Evolutionary conservation across 441 rosid species (phyloP).

Genomic region (Euphorbia schlechtendalii): DNA sequence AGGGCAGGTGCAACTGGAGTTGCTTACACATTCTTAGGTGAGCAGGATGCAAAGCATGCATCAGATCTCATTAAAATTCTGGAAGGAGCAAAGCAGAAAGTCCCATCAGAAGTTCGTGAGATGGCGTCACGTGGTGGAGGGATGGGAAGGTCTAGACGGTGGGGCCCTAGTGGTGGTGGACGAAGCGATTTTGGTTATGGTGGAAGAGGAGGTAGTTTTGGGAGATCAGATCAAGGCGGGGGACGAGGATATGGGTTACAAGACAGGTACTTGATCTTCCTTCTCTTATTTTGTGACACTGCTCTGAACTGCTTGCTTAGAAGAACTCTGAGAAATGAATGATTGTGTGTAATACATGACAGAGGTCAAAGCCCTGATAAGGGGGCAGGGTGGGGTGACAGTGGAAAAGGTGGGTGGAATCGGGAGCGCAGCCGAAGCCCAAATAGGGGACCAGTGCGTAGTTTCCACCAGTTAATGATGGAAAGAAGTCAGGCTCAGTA

Average conservation of each 20-base stretch:
- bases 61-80: constrained; percentile 78
- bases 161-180: constrained; percentile 58
- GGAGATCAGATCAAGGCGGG: constrained; percentile 36
- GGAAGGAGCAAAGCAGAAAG: constrained; percentile 89
- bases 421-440: constrained; percentile 56
- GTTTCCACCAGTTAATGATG: constrained; percentile 75
- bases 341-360: constrained; percentile 19
- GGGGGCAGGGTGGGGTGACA: constrained; percentile 35
- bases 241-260: constrained; percentile 44
- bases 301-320: background rate
- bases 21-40: constrained; percentile 80
- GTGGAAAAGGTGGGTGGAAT: constrained; percentile 19
- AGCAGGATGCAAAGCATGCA: constrained; percentile 91
- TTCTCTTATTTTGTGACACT: background rate
- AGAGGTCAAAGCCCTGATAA: constrained; percentile 37
- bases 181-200: constrained; percentile 39
- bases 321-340: background rate
- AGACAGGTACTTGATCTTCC: constrained; percentile 47
- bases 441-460: constrained; percentile 35
- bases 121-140: constrained; percentile 87
- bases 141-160: constrained; percentile 56
- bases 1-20: constrained; percentile 97
- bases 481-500: constrained; percentile 30
- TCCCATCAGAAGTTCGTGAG: constrained; percentile 78
- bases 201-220: constrained; percentile 39